A percentile compares a stretch with the other conserved stretches of the same genome.
These are phyloP conservation scores for Zymoseptoria crescenta DNA, from an alignment of 2,329 filamentous ascomycete species.

Conservation along the genomic window DNA sequence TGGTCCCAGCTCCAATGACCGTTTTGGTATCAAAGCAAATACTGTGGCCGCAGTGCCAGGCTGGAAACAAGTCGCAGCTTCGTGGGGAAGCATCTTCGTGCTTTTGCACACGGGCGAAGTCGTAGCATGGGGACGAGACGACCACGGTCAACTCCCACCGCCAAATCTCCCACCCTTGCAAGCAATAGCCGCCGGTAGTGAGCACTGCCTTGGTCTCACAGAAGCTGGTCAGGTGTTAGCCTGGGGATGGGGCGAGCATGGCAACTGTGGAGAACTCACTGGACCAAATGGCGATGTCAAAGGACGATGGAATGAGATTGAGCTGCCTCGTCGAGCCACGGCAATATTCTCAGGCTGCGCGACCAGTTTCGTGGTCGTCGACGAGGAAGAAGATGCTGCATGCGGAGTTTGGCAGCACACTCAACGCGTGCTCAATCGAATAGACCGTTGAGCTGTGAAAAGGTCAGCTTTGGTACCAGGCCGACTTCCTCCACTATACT, in stretches of 20 bases:
- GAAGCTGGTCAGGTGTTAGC: slow-evolving; percentile 58
- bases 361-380: slow-evolving; percentile 68
- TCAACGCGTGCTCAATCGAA: slow-evolving; percentile 29
- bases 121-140: slow-evolving; percentile 71
- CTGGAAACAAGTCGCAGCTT: slow-evolving; percentile 65
- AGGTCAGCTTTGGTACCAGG: slow-evolving; percentile 14
- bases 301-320: slow-evolving; percentile 60
- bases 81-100: slow-evolving; percentile 76
- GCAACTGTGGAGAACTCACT: slow-evolving; percentile 72
- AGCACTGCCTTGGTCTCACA: slow-evolving; percentile 73
- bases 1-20: slow-evolving; percentile 69
- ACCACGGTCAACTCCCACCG: slow-evolving; percentile 74
- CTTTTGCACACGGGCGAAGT: slow-evolving; percentile 54
- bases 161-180: slow-evolving; percentile 49
- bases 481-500: slow-evolving; percentile 19
- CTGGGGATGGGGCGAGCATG: slow-evolving; percentile 98
- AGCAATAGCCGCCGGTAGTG: slow-evolving; percentile 74
- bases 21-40: slow-evolving; percentile 36
- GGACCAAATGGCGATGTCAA: slow-evolving; percentile 60
- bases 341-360: slow-evolving; percentile 78
- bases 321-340: slow-evolving; percentile 46
- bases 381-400: neutral
- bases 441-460: slow-evolving; percentile 29
- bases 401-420: neutral
- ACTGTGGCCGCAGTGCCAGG: slow-evolving; percentile 47